Base-by-base conservation (phyloP, 2,329 filamentous ascomycete species). In the Aureobasidium namibiae region DNA sequence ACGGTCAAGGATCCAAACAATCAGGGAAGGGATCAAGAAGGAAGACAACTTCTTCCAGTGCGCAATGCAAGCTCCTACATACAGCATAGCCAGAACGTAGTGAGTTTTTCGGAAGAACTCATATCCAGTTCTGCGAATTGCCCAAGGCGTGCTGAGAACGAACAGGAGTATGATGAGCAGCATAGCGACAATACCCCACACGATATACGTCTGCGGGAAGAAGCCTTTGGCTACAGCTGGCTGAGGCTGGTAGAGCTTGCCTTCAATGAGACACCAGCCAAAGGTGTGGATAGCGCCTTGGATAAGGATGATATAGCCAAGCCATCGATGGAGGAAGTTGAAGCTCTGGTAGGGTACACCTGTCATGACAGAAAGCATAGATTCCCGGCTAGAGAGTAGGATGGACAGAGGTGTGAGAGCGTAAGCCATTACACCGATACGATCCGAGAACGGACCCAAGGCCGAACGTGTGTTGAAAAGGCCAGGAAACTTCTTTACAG, bases 61-160 rank as follows among this genome's bases (percentile, higher is more conserved):
- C 1, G 80, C 87, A 80, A 86, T 90, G 71, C 86, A 87, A 3
- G 86, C 87, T 2, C 86, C 88, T 14, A 91, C 81, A 69, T 89
- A 92, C 4, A 90, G 70, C 75, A 87, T 83, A 9, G 88, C 88
- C 2, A 90, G 75, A 13, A 90, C 75, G 65, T 89, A 89, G 68
- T 91, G 88, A 0, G 81, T 74, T 68, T 89, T 90, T 61, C 87
- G 80, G 77, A 91, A 91, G 72, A 87, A 84, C 66, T 91, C 88
- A 70, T 92, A 90, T 3, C 88, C 88, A 0, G 86, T 89, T 44
- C 80, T 70, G 8, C 80, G 78, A 59, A 90, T 87, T 0, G 78
- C 84, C 68, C 76, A 78, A 14, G 78, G 76, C 0, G 80, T 80
- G 61, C 84, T 85, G 50, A 88, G 75, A 6, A 83, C 67, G 60